Percentiles rank a stretch among this genome's conserved stretches.
Conservation (phyloP, 2,329 filamentous ascomycete species). For the Alternaria brassicicola region DNA sequence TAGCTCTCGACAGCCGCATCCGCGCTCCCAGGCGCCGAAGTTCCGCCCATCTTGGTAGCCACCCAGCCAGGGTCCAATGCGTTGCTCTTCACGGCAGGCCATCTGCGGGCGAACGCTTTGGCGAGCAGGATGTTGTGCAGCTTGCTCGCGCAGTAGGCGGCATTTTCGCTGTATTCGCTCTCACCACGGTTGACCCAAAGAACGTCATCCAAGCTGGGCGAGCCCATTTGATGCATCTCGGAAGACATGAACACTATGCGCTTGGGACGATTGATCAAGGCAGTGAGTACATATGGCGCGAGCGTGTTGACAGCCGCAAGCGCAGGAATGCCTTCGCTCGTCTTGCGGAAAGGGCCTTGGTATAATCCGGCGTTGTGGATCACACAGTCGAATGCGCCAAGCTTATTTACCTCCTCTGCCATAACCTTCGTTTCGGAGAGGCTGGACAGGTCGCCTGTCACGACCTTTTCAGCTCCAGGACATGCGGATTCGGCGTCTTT, state of each 20-base stretch:
- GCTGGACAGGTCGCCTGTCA: conserved; percentile 61
- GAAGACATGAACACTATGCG: conserved; percentile 61
- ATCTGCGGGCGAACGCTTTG: conserved; percentile 59
- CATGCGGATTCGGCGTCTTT: conserved; percentile 56
- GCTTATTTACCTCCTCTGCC: conserved; percentile 57
- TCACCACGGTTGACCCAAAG: conserved; percentile 48
- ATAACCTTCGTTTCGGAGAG: conserved; percentile 59
- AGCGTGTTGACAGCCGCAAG: conserved; percentile 64
- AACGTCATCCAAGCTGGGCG: conserved; percentile 51
- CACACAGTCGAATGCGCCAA: conserved; percentile 60
- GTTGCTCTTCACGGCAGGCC: conserved; percentile 54
- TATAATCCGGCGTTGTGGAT: conserved; percentile 65
- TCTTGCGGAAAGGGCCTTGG: conserved; percentile 52
- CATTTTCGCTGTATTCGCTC: conserved; percentile 41
- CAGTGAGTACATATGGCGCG: conserved; percentile 63
- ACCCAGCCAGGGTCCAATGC: conserved; percentile 62
- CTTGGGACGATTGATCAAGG: conserved; percentile 56
- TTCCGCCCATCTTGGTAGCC: conserved; percentile 61
- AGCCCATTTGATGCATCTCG: conserved; percentile 58
- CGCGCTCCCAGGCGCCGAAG: conserved; percentile 55
- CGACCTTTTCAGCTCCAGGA: conserved; percentile 58
- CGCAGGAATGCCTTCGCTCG: conserved; percentile 55
- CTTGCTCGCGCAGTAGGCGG: conserved; percentile 62
- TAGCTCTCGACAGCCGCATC: conserved; percentile 57
- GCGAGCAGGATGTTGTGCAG: conserved; percentile 63